Evolutionary conservation across 148 eudicot species (phyloP), one percentile per base, ranked within the genome.

Genomic region (Beta vulgaris): DNA sequence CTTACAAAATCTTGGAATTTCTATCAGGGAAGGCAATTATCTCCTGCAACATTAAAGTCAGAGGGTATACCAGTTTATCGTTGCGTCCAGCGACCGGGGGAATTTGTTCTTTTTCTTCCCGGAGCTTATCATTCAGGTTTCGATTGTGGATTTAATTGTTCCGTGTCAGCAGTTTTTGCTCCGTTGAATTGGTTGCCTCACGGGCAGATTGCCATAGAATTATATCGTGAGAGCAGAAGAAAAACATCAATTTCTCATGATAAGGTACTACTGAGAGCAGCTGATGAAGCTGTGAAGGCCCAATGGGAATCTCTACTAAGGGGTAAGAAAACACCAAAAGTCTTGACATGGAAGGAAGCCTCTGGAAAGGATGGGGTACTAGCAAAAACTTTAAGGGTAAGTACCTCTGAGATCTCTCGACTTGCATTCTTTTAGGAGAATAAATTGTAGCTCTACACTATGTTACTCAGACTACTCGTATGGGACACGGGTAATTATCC

Each of bases 111-210:
- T 44, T 69, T 81, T 49, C 84, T 91, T 63, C 97, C 98, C 1
- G 88, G 90, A 69, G 87, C 88, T 40, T 93, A 85, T 77, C 85
- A 88, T 76, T 82, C 91, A 16, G 91, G 85, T 61, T 81, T 93
- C 63, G 85, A 85, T 83, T 88, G 91, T 76, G 97, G 95, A 69
- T 89, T 91, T 77, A 90, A 81, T 81, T 84, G 86, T 83, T 82
- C 88, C 34, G 89, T 86, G 57, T 77, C 85, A 25, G 88, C 82
- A 35, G 72, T 76, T 49, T 81, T 88, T 80, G 97, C 97, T 77
- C 91, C 95, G 53, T 73, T 91, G 60, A 91, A 88, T 77, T 93
- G 97, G 98, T 84, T 93, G 72, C 88, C 93, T 43, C 80, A 86
- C 81, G 98, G 98, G 29, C 90, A 80, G 77, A 69, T 73, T 83